phyloP scores from a whole-genome alignment of 2,329 filamentous ascomycete species.

The Orbilia brochopaga region DNA sequence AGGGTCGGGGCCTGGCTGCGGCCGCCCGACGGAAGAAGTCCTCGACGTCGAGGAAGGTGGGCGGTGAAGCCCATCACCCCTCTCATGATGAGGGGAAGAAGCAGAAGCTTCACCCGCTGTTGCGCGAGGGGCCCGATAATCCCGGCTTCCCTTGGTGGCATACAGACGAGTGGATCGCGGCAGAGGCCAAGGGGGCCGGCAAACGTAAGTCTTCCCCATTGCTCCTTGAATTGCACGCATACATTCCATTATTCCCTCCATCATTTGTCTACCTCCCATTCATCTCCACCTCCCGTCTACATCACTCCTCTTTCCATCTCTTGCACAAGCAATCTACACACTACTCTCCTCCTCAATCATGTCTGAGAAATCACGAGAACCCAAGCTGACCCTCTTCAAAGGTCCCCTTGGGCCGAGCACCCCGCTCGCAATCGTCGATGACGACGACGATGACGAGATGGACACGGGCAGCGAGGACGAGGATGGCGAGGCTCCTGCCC shows the following conservation, averaged over 20 bases:
- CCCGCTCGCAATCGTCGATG: not conserved
- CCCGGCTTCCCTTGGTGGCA: slow-evolving; percentile 48
- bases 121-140: slow-evolving; percentile 42
- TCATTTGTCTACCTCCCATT: not conserved
- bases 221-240: not conserved
- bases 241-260: not conserved
- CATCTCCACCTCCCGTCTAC: not conserved
- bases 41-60: slow-evolving; percentile 2
- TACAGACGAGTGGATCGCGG: slow-evolving; percentile 24
- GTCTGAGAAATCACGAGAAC: not conserved
- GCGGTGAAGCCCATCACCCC: slow-evolving; percentile 1
- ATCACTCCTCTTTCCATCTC: not conserved
- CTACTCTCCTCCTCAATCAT: not conserved
- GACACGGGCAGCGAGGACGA: slow-evolving; percentile 9
- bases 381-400: not conserved
- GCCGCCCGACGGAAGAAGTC: slow-evolving; percentile 15
- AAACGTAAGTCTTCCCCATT: slow-evolving; percentile 17
- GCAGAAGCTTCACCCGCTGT: slow-evolving; percentile 24
- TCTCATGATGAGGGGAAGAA: not conserved
- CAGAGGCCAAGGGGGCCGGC: slow-evolving; percentile 8
- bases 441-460: not conserved
- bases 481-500: slow-evolving; percentile 4
- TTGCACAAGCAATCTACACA: not conserved
- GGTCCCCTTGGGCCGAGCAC: slow-evolving; percentile 11
- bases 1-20: not conserved